Percentiles rank a stretch among this genome's conserved stretches.
phyloP scores from a whole-genome alignment of 768 basidiomycete genomes.

The Leccinum subgranulosum region DNA sequence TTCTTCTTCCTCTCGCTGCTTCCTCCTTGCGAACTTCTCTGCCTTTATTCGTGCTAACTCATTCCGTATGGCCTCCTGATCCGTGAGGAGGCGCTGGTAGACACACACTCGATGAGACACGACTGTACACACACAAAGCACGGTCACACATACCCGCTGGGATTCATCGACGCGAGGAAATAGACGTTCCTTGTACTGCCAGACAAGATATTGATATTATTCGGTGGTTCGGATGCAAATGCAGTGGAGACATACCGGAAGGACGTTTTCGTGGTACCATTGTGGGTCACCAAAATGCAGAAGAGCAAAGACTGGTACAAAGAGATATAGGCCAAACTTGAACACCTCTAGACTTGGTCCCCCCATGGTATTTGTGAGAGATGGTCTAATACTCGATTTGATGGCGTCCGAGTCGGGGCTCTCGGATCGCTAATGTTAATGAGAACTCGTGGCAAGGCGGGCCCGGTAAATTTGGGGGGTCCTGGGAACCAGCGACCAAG shows the following conservation, averaged over 20 bases:
- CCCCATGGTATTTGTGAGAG: not conserved
- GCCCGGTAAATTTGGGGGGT: too few relatives aligned
- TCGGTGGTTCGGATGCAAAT: not conserved
- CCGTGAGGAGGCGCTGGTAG: slow-evolving; percentile 57
- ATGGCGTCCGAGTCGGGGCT: too few relatives aligned
- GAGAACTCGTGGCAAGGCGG: too few relatives aligned
- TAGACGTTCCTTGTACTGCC: slow-evolving; percentile 68
- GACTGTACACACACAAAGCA: not conserved
- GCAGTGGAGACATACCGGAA: slow-evolving; percentile 52
- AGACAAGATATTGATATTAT: not conserved
- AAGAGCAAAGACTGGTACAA: slow-evolving; percentile 76
- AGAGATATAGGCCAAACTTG: slow-evolving; percentile 56
- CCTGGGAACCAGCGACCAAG: too few relatives aligned
- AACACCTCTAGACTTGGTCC: not conserved
- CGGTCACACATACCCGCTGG: slow-evolving; percentile 39
- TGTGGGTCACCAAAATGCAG: slow-evolving; percentile 85
- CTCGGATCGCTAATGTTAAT: too few relatives aligned
- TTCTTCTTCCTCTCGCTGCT: slow-evolving; percentile 41
- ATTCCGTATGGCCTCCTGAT: slow-evolving; percentile 57
- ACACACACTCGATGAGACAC: slow-evolving; percentile 7
- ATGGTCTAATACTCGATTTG: not conserved
- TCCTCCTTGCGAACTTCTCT: slow-evolving; percentile 46
- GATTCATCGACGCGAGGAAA: slow-evolving; percentile 63
- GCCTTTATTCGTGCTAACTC: slow-evolving; percentile 73
- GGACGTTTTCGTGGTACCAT: slow-evolving; percentile 76